phyloP scores from a whole-genome alignment of 495 filamentous ascomycete species.

The Chaetomium tenue region DNA sequence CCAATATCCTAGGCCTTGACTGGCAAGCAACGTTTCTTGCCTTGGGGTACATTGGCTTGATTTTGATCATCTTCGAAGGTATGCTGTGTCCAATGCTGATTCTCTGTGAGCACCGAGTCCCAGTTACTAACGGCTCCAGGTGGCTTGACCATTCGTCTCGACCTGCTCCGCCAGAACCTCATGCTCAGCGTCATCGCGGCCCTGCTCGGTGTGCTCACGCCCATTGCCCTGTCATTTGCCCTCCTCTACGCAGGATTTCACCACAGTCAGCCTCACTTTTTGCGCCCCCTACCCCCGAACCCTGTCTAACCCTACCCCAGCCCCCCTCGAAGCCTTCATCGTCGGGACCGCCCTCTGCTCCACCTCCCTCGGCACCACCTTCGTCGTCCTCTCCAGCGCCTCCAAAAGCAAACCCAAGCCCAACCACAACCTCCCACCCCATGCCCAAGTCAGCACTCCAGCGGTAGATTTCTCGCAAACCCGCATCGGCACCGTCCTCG shows the following conservation, averaged over 20 bases:
- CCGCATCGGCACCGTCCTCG: slow-evolving; percentile 66
- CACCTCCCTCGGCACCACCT: slow-evolving; percentile 77
- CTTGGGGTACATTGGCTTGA: slow-evolving; percentile 73
- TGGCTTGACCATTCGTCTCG: slow-evolving; percentile 63
- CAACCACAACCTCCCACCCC: background rate
- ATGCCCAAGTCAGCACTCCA: slow-evolving; percentile 54
- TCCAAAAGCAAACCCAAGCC: slow-evolving; percentile 37
- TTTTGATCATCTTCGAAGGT: slow-evolving; percentile 74
- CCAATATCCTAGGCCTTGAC: slow-evolving; percentile 41
- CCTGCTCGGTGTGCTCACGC: slow-evolving; percentile 59
- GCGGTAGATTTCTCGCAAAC: slow-evolving; percentile 56
- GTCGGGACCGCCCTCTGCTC: slow-evolving; percentile 74
- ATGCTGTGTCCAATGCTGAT: background rate
- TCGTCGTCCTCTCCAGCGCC: slow-evolving; percentile 61
- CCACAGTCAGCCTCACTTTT: slow-evolving; percentile 19
- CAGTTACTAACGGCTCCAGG: slow-evolving; percentile 35
- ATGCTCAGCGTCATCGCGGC: slow-evolving; percentile 60
- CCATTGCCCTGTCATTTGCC: slow-evolving; percentile 67
- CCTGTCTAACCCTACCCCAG: slow-evolving; percentile 35
- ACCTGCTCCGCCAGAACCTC: slow-evolving; percentile 58
- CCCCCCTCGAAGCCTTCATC: slow-evolving; percentile 63
- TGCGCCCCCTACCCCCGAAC: slow-evolving; percentile 8
- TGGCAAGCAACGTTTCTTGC: slow-evolving; percentile 62
- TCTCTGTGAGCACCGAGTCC: background rate
- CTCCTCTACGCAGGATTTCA: slow-evolving; percentile 41